These are phyloP conservation scores for Closterium sp. DNA, from an alignment of 139 green algal genomes.

Conservation along the genomic window DNA sequence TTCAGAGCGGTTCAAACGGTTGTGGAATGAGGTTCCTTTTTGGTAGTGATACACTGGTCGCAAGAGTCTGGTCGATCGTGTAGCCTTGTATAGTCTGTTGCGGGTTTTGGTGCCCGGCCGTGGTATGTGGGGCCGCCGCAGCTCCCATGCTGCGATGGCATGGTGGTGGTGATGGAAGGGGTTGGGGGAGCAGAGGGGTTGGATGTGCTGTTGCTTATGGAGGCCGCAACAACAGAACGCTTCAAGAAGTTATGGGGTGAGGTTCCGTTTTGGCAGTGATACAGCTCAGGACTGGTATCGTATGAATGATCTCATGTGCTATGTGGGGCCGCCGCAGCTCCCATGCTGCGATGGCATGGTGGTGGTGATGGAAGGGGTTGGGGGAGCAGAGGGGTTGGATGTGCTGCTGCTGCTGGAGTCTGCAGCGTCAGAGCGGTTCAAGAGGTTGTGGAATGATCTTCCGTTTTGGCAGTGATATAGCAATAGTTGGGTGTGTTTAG, in stretches of 20 bases:
- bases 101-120: not conserved
- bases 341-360: not conserved
- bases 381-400: not conserved
- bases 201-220: not conserved
- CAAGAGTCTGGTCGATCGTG: no score
- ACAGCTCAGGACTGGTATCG: no score
- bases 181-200: not conserved
- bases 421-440: not conserved
- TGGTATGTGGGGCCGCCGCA: not conserved
- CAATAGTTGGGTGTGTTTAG: no score
- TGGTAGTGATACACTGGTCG: no score
- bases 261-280: not conserved
- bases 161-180: not conserved
- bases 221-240: not conserved
- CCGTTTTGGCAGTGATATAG: not conserved
- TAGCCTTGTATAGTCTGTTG: no score
- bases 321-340: not conserved
- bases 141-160: not conserved
- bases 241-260: not conserved
- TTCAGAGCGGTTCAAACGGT: not conserved
- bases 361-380: not conserved
- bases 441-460: not conserved
- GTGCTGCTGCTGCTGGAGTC: not conserved
- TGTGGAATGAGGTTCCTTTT: not conserved
- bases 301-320: not conserved